These are phyloP conservation scores for Eleusine indica DNA, from an alignment of 176 grass and related monocot genomes.

Conservation along the genomic window DNA sequence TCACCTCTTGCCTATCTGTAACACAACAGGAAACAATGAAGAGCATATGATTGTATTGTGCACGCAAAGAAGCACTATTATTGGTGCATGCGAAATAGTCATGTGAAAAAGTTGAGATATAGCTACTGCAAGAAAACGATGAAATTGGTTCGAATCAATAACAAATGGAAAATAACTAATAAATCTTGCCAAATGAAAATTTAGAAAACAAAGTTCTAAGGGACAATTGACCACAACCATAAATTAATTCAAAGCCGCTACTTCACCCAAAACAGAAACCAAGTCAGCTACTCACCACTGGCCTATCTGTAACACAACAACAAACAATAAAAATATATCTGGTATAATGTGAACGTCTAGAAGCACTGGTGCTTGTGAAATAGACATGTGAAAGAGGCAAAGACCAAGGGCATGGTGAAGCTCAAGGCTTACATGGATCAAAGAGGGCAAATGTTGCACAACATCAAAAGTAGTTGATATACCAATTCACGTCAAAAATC, in stretches of 20 bases:
- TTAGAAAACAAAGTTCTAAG: not conserved
- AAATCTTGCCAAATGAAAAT: not conserved
- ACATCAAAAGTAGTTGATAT: too few species aligned
- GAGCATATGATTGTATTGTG: too few species aligned
- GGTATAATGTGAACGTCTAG: not conserved
- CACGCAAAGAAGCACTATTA: too few species aligned
- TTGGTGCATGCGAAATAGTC: too few species aligned
- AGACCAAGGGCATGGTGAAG: not conserved
- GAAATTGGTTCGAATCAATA: not conserved
- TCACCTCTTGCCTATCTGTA: too few species aligned
- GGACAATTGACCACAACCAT: not conserved
- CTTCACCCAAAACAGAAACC: not conserved
- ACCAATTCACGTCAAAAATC: too few species aligned
- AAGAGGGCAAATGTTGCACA: not conserved
- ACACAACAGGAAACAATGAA: too few species aligned
- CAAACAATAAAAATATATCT: not conserved
- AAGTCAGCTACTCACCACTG: not conserved
- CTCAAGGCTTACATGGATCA: not conserved
- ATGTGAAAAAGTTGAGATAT: too few species aligned
- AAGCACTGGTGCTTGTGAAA: not conserved
- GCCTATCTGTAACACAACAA: not conserved
- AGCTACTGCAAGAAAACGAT: not conserved
- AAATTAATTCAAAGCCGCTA: not conserved
- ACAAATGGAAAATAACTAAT: slow-evolving; percentile 7
- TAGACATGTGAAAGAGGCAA: not conserved